A percentile compares a stretch with the other conserved stretches of the same genome.
Conservation (phyloP, 108 stramenopile species). For the Mediolabrus comicus region DNA sequence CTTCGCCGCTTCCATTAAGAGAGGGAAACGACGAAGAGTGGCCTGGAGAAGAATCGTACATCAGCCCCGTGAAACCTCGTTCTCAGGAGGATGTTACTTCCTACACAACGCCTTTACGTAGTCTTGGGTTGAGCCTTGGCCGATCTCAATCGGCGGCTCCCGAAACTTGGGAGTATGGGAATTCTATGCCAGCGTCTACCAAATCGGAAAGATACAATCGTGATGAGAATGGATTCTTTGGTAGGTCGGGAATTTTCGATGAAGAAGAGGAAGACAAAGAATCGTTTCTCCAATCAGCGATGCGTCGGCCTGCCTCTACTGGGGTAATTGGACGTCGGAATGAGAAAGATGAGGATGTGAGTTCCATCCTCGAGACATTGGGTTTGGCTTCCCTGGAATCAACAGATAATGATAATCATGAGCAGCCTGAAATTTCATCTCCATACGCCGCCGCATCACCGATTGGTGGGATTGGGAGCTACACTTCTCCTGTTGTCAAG, state of each 20-base stretch:
- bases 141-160: conserved; percentile 62
- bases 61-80: background rate
- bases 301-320: conserved; percentile 62
- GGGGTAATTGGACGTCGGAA: conserved; percentile 50
- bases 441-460: background rate
- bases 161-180: conserved; percentile 30
- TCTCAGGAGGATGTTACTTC: background rate
- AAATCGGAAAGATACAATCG: conserved; percentile 14
- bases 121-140: conserved; percentile 46
- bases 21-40: background rate
- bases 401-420: conserved; percentile 2
- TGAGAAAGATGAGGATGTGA: conserved; percentile 29
- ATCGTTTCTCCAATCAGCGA: conserved; percentile 25
- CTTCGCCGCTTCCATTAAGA: background rate
- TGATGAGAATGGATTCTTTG: conserved; percentile 13
- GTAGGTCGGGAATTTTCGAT: conserved; percentile 20
- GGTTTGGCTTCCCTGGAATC: conserved; percentile 33
- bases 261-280: conserved; percentile 35
- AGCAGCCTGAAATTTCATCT: background rate
- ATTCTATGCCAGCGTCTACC: conserved; percentile 38
- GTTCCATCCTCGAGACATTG: conserved; percentile 49
- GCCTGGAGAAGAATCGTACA: background rate
- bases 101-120: conserved; percentile 5
- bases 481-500: conserved; percentile 1
- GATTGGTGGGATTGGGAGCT: conserved; percentile 17